Base-by-base conservation (phyloP, 257 asterid genomes). In the Coffea eugenioides region DNA sequence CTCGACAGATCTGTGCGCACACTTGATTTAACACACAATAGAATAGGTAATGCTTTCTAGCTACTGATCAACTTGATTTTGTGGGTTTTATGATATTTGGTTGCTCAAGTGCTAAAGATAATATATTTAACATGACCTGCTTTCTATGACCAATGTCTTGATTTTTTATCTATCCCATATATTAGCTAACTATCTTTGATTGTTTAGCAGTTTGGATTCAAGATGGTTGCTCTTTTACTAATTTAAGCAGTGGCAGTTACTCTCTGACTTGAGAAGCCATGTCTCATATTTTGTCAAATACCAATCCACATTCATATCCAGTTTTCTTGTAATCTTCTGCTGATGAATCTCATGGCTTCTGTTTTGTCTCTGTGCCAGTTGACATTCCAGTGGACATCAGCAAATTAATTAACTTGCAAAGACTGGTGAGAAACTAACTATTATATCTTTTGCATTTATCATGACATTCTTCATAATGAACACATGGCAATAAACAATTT, bases 1-100 rank as follows among this genome's bases (percentile, higher is more conserved):
- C 88, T 93, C 71, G 97, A 90, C 81, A 85, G 88, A 87, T 90
- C 97, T 27, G 97, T 93, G 72, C 97, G 99, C 56, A 93, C 98
- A 25, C 95, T 95, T 76, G 99, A 95, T 88, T 87, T 95, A 80
- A 93, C 99, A 6, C 91, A 82, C 83, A 95, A 95, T 77, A 93
- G 86, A 88, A 71, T 95, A 80, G 95, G 98, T 95, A 90, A 73
- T 79, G 57, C 66, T 77, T 76, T 69, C 21, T 27, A 56, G 72
- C 41, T 69, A 57, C 69, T 56, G 57, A 43, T 51, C 45, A 1
- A 25, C 72, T n/a, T n/a, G 71, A 23, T 54, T 69, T 80, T 20
- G 21, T 75, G 9, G 71, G 0, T 43, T 23, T 10, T 45, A 59
- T 31, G 36, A 56, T 43, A 59, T 69, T 25, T 69, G 57, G 48